These are phyloP conservation scores for Blastobotrys proliferans DNA, from an alignment of 1,139 yeast species.

Conservation along the genomic window DNA sequence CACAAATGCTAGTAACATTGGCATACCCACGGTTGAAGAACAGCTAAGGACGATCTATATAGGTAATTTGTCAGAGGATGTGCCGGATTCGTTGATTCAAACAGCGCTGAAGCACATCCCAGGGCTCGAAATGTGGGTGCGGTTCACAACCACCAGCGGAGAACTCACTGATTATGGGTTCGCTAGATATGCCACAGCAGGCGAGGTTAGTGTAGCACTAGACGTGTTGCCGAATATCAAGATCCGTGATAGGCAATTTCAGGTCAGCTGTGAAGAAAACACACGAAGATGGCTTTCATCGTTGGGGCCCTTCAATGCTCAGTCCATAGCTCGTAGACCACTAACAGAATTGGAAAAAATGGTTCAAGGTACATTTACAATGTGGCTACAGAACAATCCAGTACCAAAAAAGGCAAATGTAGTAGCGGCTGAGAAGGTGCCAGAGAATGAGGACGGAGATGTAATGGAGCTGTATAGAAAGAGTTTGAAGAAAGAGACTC, in stretches of 20 bases:
- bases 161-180: constrained; percentile 25
- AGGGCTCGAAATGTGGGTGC: constrained; percentile 24
- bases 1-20: not conserved
- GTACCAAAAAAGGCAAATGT: not conserved
- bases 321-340: constrained; percentile 8
- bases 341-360: constrained; percentile 11
- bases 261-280: constrained; percentile 21
- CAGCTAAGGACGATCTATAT: constrained; percentile 33
- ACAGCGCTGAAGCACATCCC: constrained; percentile 25
- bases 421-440: constrained; percentile 11
- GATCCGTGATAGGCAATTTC: constrained; percentile 5
- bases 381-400: constrained; percentile 12
- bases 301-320: not conserved
- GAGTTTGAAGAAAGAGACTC: constrained; percentile 10
- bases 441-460: constrained; percentile 8
- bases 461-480: constrained; percentile 14
- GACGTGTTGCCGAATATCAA: constrained; percentile 25
- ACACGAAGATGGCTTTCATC: constrained; percentile 17
- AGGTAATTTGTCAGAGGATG: constrained; percentile 29
- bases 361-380: constrained; percentile 8
- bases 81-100: constrained; percentile 30
- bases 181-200: constrained; percentile 23
- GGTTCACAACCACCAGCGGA: constrained; percentile 22
- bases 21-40: constrained; percentile 27
- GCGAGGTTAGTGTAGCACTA: constrained; percentile 23